Evolutionary conservation across 129 eudicot species (phyloP).

Genomic region (Flaveria trinervia): DNA sequence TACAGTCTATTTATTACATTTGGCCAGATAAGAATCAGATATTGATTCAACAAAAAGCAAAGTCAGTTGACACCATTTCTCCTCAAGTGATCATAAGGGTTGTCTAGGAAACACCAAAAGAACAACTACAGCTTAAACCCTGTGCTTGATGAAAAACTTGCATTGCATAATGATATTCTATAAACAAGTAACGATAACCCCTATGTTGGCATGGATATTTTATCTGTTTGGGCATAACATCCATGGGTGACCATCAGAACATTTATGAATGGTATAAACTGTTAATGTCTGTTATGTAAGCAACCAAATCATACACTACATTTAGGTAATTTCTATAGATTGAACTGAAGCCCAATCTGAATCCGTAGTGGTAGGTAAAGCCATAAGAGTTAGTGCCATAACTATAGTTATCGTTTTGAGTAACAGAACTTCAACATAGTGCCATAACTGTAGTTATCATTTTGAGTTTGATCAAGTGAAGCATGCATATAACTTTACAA

Average conservation of each 20-base stretch:
- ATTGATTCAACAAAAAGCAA: background rate
- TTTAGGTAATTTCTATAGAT: too few relatives aligned
- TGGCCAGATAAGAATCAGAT: background rate
- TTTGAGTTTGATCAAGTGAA: background rate
- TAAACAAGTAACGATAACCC: background rate
- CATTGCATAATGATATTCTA: background rate
- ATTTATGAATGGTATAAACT: background rate
- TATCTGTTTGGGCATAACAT: conserved; percentile 4
- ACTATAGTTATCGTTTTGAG: background rate
- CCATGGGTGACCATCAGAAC: background rate
- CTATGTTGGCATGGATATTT: background rate
- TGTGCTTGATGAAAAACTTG: background rate
- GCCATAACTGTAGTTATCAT: too few relatives aligned
- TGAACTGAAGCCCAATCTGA: too few relatives aligned
- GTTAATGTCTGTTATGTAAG: background rate
- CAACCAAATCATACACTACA: background rate
- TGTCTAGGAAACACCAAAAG: background rate
- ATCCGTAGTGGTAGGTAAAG: too few relatives aligned
- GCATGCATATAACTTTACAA: background rate
- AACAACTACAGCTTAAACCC: background rate
- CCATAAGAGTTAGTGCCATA: background rate
- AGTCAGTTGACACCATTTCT: background rate
- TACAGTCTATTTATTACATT: too few relatives aligned
- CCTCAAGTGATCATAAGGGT: background rate
- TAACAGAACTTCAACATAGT: background rate